Evolutionary conservation across 495 filamentous ascomycete species (phyloP).

Genomic region (Daldinia decipiens): DNA sequence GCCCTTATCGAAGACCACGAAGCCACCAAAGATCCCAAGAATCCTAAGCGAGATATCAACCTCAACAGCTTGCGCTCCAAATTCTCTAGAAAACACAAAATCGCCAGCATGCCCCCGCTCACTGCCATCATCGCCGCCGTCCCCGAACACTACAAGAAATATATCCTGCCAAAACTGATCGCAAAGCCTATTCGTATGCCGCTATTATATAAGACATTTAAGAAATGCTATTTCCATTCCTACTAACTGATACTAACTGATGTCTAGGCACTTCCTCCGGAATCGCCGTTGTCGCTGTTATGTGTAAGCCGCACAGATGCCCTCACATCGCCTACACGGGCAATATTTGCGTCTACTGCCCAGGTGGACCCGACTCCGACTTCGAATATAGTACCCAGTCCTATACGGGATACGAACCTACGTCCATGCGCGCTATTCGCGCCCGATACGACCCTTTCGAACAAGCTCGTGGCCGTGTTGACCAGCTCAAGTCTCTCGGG

Average conservation of each 20-base stretch:
- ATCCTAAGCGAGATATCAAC: slow-evolving; percentile 85
- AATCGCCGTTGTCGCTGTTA: slow-evolving; percentile 98
- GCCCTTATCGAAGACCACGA: slow-evolving; percentile 94
- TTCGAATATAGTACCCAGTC: slow-evolving; percentile 99
- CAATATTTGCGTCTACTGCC: slow-evolving; percentile 99
- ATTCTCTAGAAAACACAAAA: slow-evolving; percentile 88
- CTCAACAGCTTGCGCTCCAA: slow-evolving; percentile 89
- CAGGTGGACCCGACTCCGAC: slow-evolving; percentile 95
- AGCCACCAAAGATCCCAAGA: slow-evolving; percentile 72
- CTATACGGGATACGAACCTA: slow-evolving; percentile 98
- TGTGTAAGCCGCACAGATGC: slow-evolving; percentile 99
- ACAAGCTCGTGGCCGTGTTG: slow-evolving; percentile 93
- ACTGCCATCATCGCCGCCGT: slow-evolving; percentile 98
- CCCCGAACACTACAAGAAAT: slow-evolving; percentile 99
- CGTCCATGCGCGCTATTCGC: slow-evolving; percentile 96
- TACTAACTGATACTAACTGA: slow-evolving; percentile 46
- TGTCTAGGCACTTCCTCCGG: slow-evolving; percentile 83
- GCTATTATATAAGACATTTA: not conserved
- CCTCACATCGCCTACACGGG: slow-evolving; percentile 97
- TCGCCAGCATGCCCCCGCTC: slow-evolving; percentile 85
- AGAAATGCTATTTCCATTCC: not conserved
- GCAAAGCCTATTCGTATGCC: slow-evolving; percentile 91
- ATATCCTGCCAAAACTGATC: slow-evolving; percentile 92
- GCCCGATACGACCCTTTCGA: slow-evolving; percentile 98
- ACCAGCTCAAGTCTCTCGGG: slow-evolving; percentile 92